Evolutionary conservation across 768 basidiomycete species (phyloP), one percentile per base, ranked within the genome.

Genomic region (Boletellus sp.): DNA sequence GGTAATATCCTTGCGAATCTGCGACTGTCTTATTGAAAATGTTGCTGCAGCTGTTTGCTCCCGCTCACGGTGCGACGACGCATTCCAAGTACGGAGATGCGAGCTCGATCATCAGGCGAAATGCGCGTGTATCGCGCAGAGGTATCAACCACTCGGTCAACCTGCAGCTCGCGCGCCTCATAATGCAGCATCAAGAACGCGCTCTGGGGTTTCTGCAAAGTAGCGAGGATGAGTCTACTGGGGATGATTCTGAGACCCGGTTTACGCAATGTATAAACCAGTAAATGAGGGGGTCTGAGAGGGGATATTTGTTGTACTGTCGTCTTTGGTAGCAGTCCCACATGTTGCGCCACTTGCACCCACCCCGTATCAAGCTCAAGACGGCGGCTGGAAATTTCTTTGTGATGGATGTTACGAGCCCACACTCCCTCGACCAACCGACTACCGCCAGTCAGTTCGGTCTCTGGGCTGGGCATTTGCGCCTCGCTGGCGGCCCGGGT

Each of bases 11-110:
- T 16, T 36, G 40, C 40, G 22, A 32, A 57, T 52, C 37, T 38
- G 42, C 13, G 10, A 19, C 23, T 31, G n/a, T 4, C 4, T 1
- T 17, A 24, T 15, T 51, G 33, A 53, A 40, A 7, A n/a, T 44
- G 28, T 39, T 28, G 42, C 38, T 40, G 41, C 38, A 89, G 87
- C 65, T 90, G 26, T 90, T 90, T 65, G 79, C 81, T 2, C 85
- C 87, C 13, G 69, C 76, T 7, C 65, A 67, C 9, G 70, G 70
- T 5, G 51, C 61, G 1, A 80, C 80, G 56, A 39, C 47, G 23
- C 85, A 81, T 58, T 87, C 87, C 42, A 78, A 74, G 52, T 73
- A 78, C 49, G 59, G 64, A 20, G 72, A 79, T 50, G 78, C 79
- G 2, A 69, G 78, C 6, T 60, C 68, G 19, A 89, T 90, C 49